phyloP scores from a whole-genome alignment of 1,284 basidiomycete species.

The Pseudozyma hubeiensis region DNA sequence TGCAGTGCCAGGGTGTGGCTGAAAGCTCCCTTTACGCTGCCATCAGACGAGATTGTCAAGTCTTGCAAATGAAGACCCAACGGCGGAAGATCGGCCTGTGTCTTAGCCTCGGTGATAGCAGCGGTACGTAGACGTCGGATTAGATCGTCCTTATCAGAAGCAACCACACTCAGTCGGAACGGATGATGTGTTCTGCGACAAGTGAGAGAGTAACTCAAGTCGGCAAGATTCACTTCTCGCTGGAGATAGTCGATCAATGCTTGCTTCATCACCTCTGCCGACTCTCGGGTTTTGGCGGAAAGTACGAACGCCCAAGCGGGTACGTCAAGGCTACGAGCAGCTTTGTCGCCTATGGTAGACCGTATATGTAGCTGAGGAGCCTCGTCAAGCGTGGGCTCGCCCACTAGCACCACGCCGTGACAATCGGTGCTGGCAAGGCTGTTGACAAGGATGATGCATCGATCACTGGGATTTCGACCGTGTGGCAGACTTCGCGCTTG shows the following conservation, averaged over 20 bases:
- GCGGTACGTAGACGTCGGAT: conserved; percentile 18
- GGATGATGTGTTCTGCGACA: conserved; percentile 42
- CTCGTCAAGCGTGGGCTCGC: conserved; percentile 9
- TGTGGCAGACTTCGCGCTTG: conserved; percentile 20
- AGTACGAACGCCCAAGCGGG: conserved; percentile 29
- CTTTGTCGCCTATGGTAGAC: no score
- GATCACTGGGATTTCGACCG: neutral
- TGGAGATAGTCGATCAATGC: conserved; percentile 40
- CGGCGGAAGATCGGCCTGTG: conserved; percentile 10
- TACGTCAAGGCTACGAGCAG: neutral
- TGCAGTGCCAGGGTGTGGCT: conserved; percentile 2
- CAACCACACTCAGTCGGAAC: conserved; percentile 35
- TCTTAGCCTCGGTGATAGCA: conserved; percentile 17
- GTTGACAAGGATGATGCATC: conserved; percentile 36
- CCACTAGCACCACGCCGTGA: conserved; percentile 36
- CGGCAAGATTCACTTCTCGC: conserved; percentile 27
- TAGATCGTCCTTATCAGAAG: conserved; percentile 40
- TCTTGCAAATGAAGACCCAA: conserved; percentile 1
- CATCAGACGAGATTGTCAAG: neutral
- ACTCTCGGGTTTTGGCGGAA: conserved; percentile 41
- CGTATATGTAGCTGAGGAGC: neutral
- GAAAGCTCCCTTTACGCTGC: neutral
- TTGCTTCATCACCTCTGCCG: conserved; percentile 29
- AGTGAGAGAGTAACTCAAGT: conserved; percentile 44
- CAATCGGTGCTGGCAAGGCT: conserved; percentile 33